Evolutionary conservation across 1,284 basidiomycete species (phyloP), one percentile per base, ranked within the genome.

Genomic region (Malassezia yamatoensis): DNA sequence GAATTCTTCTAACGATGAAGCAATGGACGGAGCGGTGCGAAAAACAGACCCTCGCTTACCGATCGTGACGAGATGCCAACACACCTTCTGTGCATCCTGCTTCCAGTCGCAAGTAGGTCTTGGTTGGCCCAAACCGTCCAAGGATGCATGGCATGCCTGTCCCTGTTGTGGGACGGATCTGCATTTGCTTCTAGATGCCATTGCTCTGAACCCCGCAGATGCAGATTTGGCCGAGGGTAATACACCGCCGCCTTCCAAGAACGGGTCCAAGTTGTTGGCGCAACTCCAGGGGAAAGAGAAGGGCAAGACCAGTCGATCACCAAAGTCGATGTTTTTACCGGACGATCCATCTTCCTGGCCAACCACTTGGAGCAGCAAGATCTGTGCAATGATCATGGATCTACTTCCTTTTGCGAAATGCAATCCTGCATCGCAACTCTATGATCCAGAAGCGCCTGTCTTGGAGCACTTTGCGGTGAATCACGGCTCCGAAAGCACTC

Each of bases 1-100:
- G 35, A 63, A 61, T 18, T 61, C 54, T 8, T 58, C 56, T 9
- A 58, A 54, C 29, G 68, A 72, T 9, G 67, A 79, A 35, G 80
- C 81, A 48, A 78, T 77, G 38, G 70, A 78, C 8, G 75, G 75
- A 49, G 83, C 83, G 49, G 62, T 73, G 41, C 82, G 84, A 43
- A 78, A 79, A 10, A 13, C n/a, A 18, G 43, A 45, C 24, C 46
- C 18, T 13, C 63, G 21, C 72, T 81, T 56, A 32, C 66, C 72
- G 6, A 66, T 75, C 11, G 59, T 99, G 67, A 96, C 94, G 7
- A 83, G 85, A 54, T 99, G 94, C 76, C 87, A 90, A 69, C 94
- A 98, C 75, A 79, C 96, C 33, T 91, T 88, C 75, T 79, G 69
- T 68, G 74, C 75, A 11, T 13, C 36, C 4, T 70, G 68, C 60